A percentile compares a stretch with the other conserved stretches of the same genome.
Evolutionary conservation across 2,329 filamentous ascomycete species (phyloP).

Genomic region (Setomelanomma holmii): DNA sequence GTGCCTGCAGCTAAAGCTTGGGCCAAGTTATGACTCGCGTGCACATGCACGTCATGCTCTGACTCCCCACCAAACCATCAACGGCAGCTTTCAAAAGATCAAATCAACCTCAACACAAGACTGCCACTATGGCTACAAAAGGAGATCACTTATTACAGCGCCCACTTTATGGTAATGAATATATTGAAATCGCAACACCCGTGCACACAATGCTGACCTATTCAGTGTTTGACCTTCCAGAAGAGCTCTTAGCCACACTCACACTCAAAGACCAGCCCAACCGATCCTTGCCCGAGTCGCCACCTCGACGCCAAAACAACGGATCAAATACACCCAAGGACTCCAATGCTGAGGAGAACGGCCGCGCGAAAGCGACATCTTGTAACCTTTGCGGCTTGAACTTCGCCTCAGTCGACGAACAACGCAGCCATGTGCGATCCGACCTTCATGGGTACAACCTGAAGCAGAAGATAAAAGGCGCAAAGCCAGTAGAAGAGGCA

Average conservation of each 20-base stretch:
- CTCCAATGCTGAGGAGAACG: slow-evolving; percentile 47
- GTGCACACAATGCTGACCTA: slow-evolving; percentile 14
- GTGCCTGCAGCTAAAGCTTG: background rate
- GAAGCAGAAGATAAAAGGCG: slow-evolving; percentile 84
- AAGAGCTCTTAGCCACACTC: slow-evolving; percentile 73
- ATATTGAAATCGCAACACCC: background rate
- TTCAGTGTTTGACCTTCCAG: slow-evolving; percentile 81
- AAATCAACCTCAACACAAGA: slow-evolving; percentile 1
- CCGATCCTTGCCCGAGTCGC: slow-evolving; percentile 23
- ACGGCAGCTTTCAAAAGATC: background rate
- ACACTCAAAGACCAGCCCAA: slow-evolving; percentile 58
- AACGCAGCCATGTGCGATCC: slow-evolving; percentile 84
- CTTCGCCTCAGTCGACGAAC: slow-evolving; percentile 78
- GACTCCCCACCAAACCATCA: slow-evolving; percentile 9
- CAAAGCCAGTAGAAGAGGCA: slow-evolving; percentile 72
- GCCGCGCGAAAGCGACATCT: slow-evolving; percentile 67
- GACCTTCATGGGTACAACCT: slow-evolving; percentile 95
- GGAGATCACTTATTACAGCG: slow-evolving; percentile 43
- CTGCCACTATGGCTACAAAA: slow-evolving; percentile 37
- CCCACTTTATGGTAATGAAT: slow-evolving; percentile 47
- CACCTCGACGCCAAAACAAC: slow-evolving; percentile 10
- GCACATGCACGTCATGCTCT: slow-evolving; percentile 8
- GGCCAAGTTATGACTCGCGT: slow-evolving; percentile 5
- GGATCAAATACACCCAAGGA: slow-evolving; percentile 41
- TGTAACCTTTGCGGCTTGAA: slow-evolving; percentile 80